phyloP scores from a whole-genome alignment of 139 green algal species.

The Coccomyxa sp. region DNA sequence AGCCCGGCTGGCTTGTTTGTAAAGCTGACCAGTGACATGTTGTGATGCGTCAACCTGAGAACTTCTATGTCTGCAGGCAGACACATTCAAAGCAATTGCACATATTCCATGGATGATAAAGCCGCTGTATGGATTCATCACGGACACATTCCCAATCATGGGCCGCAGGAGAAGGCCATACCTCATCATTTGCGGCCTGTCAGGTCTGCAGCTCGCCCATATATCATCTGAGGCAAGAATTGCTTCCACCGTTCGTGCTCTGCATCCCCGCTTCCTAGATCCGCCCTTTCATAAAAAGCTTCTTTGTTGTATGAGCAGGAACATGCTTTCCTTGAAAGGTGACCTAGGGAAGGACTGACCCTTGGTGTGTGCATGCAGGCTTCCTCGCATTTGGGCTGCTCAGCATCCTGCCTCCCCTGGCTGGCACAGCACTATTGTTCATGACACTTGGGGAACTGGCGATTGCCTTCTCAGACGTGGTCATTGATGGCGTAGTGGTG shows the following conservation, averaged over 20 bases:
- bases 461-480: constrained; percentile 73
- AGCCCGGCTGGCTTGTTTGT: no score
- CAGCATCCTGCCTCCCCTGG: not conserved
- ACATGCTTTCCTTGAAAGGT: no score
- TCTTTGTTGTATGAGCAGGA: no score
- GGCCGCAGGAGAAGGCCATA: constrained; percentile 56
- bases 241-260: no score
- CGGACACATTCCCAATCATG: constrained; percentile 71
- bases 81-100: not conserved
- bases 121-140: constrained; percentile 80
- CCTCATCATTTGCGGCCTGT: not conserved
- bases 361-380: not conserved
- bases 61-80: not conserved
- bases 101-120: constrained; percentile 78
- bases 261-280: no score
- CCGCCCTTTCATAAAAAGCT: no score
- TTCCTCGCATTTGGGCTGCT: not conserved
- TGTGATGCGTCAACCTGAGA: no score
- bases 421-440: constrained; percentile 19
- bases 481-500: constrained; percentile 87
- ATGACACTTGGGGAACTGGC: constrained; percentile 33
- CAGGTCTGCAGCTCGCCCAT: no score
- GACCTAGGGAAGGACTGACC: no score
- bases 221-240: no score
- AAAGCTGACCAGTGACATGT: no score